Evolutionary conservation across 352 stramenopile species (phyloP).

Genomic region (Globisporangium iwayamae): DNA sequence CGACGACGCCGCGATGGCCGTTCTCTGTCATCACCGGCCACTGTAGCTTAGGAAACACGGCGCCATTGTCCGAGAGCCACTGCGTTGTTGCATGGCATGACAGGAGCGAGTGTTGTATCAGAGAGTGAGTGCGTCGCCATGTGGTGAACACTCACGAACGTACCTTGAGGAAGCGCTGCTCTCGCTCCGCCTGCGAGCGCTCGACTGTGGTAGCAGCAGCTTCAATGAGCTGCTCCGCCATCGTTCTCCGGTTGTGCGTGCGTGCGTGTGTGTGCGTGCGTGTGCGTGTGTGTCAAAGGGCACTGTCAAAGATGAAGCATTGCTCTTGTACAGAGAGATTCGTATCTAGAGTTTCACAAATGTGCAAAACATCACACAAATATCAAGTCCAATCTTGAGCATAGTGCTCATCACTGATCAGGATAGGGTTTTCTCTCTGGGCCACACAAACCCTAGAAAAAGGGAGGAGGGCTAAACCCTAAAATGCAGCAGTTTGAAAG

Average conservation of each 20-base stretch:
- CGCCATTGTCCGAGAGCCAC: slow-evolving; percentile 73
- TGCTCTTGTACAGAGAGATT: too few relatives aligned
- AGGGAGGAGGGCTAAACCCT: neutral
- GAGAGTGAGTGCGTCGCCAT: too few relatives aligned
- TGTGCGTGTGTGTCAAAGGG: neutral
- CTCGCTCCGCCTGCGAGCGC: slow-evolving; percentile 13
- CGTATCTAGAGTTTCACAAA: neutral
- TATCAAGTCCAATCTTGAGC: neutral
- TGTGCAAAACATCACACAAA: neutral
- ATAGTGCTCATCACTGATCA: neutral
- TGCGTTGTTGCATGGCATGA: slow-evolving; percentile 5
- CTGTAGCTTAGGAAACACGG: slow-evolving; percentile 68
- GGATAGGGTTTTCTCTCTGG: neutral
- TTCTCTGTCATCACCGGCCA: slow-evolving; percentile 54
- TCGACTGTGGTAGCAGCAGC: neutral
- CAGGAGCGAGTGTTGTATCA: neutral
- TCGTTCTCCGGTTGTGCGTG: neutral
- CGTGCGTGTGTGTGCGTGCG: neutral
- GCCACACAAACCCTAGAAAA: slow-evolving; percentile 4
- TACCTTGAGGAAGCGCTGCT: slow-evolving; percentile 53
- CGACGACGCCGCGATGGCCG: slow-evolving; percentile 60
- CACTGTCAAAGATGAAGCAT: neutral
- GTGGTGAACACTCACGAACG: neutral
- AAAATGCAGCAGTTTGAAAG: slow-evolving; percentile 5
- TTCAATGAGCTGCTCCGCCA: slow-evolving; percentile 2